Evolutionary conservation across 2,329 filamentous ascomycete genomes (phyloP), one percentile per base, ranked within the genome.

Genomic region (Verruconis gallopava): DNA sequence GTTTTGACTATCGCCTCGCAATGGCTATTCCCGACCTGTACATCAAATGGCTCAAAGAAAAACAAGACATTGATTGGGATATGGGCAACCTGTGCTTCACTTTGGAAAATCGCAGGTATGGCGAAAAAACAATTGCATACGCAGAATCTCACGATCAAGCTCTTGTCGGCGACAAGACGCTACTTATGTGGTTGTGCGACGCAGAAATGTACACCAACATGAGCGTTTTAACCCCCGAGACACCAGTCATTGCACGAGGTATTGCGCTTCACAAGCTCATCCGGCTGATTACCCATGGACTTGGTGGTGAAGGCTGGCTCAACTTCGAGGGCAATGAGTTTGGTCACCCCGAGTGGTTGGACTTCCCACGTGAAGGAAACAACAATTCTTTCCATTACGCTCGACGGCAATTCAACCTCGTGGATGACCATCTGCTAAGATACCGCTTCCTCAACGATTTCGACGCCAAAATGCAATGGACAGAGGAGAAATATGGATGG

Each of bases 291-390:
- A 96, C 91, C 1, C 89, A 98, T 58, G 75, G 72, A 33, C 74
- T 98, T 13, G 91, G 91, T 45, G 91, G 91, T 43, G 91, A 98
- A 63, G 91, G 89, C 30, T 98, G 94, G 57, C 81, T 98, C 41
- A 98, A 96, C 67, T 98, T 98, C 53, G 88, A 95, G 65, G 91
- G 91, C 47, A 98, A 98, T 62, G 91, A 98, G 62, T 98, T 98
- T 55, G 91, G 91, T 1, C 91, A 98, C 58, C 91, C 91, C 0
- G 91, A 98, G 63, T 98, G 91, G 91, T 81, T 98, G 30, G 91
- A 98, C 61, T 98, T 98, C 63, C 91, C 91, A 3, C 83, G 91
- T 40, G 85, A 80, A 54, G 91, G 91, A 45, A 95, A 95, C 64
- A 67, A 79, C 55, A 93, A 94, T 64, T 91, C 83, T 36, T 95